Base-by-base conservation (phyloP, 257 asterid genomes). In the Lavandula angustifolia region DNA sequence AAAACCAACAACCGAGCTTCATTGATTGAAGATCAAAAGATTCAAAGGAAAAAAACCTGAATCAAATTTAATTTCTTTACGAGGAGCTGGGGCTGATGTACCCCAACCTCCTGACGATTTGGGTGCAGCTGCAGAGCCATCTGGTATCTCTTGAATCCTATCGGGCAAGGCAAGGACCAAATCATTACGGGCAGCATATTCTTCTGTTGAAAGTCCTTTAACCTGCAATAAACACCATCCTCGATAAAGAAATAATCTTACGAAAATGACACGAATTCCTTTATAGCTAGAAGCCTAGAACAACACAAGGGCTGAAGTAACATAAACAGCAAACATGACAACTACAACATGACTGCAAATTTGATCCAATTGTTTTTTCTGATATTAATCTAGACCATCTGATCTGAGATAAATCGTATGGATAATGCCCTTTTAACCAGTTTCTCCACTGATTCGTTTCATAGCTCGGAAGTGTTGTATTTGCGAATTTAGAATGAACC, bases 21-120 rank as follows among this genome's bases (percentile, higher is more conserved):
- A 60, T 11, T 33, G 35, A 49, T 16, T 5, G 38, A 58, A 66
- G 40, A 64, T n/a, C 49, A 33, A 52, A 57, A 31, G 65, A 62
- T 54, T 50, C 31, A 50, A 42, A 22, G 51, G 49, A 46, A 46
- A 68, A 60, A 65, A 62, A 85, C 99, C 97, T 80, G 99, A 92
- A 80, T 85, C 97, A 77, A 89, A 92, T 80, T 80, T 92, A 61
- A 92, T 89, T 73, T 89, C 99, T 17, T 86, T 53, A 38, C 91
- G 97, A 73, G 99, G 84, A 71, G 88, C 96, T 67, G 97, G 87
- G 61, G 92, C 71, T 60, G 88, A 86, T 54, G 88, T 74, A 53
- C 90, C 89, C 99, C 99, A 92, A 29, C 94, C 94, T 44, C 94
- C 86, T 77, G 97, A 77, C 80, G 84, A 78, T 78, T 89, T 92